A percentile compares a stretch with the other conserved stretches of the same genome.
These are phyloP conservation scores for Thermothelomyces thermophilus DNA, from an alignment of 2,329 filamentous ascomycete species.

Conservation along the genomic window DNA sequence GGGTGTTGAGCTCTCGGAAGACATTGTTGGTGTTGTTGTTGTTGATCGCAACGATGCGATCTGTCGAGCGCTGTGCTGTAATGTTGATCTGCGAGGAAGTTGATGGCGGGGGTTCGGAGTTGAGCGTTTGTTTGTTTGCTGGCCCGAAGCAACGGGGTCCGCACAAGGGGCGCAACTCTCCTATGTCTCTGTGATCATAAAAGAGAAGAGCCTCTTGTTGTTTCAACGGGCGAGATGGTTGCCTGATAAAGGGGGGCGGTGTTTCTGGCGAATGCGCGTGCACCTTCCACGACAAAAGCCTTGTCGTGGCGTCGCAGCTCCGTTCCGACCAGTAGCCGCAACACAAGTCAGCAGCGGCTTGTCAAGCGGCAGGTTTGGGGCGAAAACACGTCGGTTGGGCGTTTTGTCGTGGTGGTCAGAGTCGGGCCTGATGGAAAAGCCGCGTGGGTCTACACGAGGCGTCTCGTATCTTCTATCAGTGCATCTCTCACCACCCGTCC, in stretches of 20 bases:
- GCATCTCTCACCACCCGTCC: background rate
- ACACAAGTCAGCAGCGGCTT: constrained; percentile 17
- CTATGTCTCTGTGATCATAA: too few species aligned
- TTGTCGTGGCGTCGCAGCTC: constrained; percentile 16
- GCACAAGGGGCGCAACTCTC: too few species aligned
- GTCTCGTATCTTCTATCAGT: constrained; percentile 2
- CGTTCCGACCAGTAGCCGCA: constrained; percentile 13
- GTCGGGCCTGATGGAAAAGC: background rate
- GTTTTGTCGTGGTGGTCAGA: background rate
- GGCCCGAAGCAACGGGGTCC: too few species aligned
- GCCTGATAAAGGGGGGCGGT: constrained; percentile 12
- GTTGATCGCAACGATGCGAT: background rate
- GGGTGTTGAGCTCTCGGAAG: constrained; percentile 21
- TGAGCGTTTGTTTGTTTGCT: too few species aligned
- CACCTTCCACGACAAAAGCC: constrained; percentile 14
- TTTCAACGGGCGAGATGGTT: constrained; percentile 1
- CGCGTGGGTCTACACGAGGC: background rate
- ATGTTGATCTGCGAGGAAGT: too few species aligned
- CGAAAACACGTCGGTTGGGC: constrained; percentile 4
- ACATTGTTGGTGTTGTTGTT: too few species aligned
- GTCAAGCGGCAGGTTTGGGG: constrained; percentile 9
- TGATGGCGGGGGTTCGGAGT: too few species aligned
- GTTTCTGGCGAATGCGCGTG: constrained; percentile 9
- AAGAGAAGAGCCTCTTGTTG: constrained; percentile 6
- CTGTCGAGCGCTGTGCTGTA: too few species aligned